Evolutionary conservation across 495 filamentous ascomycete genomes (phyloP), one percentile per base, ranked within the genome.

Genomic region (Penicillium salamii): DNA sequence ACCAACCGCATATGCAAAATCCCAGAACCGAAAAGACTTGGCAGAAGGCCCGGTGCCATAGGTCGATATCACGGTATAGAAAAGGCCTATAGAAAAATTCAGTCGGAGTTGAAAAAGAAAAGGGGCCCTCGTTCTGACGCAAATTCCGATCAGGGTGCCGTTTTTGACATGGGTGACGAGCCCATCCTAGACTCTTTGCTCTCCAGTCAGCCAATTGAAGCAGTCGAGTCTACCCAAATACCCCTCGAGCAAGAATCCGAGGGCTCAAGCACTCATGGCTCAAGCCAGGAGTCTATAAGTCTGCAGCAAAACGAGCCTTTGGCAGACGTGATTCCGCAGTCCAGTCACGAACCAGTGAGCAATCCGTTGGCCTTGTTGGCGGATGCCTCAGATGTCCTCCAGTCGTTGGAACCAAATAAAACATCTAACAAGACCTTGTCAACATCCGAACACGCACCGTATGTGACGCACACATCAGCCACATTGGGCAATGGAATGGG

Each of bases 31-130:
- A 54, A 56, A 19, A 54, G 50, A 1, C 42, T 66, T 21, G 62
- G 62, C 2, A 47, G 62, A 7, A 58, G 44, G 31, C 55, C 42
- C 5, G 59, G 62, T 2, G 56, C 59, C 1, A 29, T 53, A 19
- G 62, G 59, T 46, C 53, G 56, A 5, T 66, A 63, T 38, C 49
- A 42, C 12, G 59, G 59, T 7, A 40, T 66, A 24, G 59, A 66
- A 34, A 66, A 66, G 34, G 62, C 59, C 3, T 58, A 56, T 17
- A 49, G 59, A 6, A 58, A 58, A 17, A 29, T 63, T 23, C 56
- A 61, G 23, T 50, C 50, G 5, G 59, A 66, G 32, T 13, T 58
- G 26, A 51, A 47, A 3, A 66, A 63, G 13, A 44, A 32, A 0
- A 52, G 39, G 14, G 23, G 17, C 13, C 31, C 31, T 49, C 28